Evolutionary conservation across 2,329 filamentous ascomycete species (phyloP).

Genomic region (Onygena corvina): DNA sequence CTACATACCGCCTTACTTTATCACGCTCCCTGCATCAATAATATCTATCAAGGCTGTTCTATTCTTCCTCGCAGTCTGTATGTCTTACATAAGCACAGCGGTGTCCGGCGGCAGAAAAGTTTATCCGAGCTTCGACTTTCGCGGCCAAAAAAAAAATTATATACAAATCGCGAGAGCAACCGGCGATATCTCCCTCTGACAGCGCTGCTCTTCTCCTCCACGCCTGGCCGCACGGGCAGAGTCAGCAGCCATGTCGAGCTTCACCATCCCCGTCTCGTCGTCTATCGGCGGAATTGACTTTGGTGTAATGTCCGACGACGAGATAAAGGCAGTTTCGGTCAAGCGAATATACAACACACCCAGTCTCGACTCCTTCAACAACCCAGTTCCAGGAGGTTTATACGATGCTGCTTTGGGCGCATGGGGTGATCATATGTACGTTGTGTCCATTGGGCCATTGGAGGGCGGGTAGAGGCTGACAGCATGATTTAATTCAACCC

Average conservation of each 20-base stretch:
- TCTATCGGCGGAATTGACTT: constrained; percentile 82
- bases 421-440: constrained; percentile 73
- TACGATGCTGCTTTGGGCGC: constrained; percentile 88
- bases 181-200: constrained; percentile 1
- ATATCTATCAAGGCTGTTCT: not conserved
- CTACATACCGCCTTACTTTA: too few species aligned
- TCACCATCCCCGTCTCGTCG: constrained; percentile 66
- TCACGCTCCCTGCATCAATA: too few species aligned
- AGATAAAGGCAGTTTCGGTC: constrained; percentile 82
- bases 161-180: not conserved
- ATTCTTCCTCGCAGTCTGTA: not conserved
- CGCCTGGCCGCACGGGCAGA: not conserved
- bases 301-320: constrained; percentile 64
- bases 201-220: constrained; percentile 1
- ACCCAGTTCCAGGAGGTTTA: constrained; percentile 78
- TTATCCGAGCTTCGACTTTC: constrained; percentile 17
- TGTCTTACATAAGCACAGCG: constrained; percentile 18
- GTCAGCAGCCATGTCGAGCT: constrained; percentile 31
- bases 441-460: constrained; percentile 7
- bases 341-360: constrained; percentile 85
- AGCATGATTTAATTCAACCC: constrained; percentile 6
- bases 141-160: constrained; percentile 5
- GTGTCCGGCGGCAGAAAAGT: constrained; percentile 29
- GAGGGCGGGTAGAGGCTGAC: not conserved
- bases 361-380: constrained; percentile 86